phyloP scores from a whole-genome alignment of 2,329 filamentous ascomycete species.

The Periglandula ipomoeae region DNA sequence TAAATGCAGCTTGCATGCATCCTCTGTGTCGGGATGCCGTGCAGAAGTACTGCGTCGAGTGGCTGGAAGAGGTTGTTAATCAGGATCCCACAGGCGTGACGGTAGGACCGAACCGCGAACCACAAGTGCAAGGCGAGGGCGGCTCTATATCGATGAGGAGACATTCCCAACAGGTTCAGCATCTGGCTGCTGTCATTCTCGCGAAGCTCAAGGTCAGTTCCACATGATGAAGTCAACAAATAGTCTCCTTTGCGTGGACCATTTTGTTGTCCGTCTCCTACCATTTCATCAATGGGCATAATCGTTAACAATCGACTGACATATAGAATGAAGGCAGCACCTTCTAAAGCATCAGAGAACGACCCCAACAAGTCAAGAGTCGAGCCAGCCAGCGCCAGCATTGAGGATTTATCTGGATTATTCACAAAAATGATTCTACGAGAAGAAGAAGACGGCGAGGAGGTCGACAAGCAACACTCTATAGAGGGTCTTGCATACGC shows the following conservation, averaged over 20 bases:
- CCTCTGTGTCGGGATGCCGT: slow-evolving; percentile 73
- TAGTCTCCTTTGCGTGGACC: neutral
- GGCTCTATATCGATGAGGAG: slow-evolving; percentile 51
- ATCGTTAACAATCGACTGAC: slow-evolving; percentile 38
- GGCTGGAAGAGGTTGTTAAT: slow-evolving; percentile 77
- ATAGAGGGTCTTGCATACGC: slow-evolving; percentile 90
- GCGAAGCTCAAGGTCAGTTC: slow-evolving; percentile 54
- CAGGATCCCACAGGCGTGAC: slow-evolving; percentile 53
- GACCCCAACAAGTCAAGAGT: slow-evolving; percentile 35
- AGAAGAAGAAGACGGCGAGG: slow-evolving; percentile 42
- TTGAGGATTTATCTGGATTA: slow-evolving; percentile 55
- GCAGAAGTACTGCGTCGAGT: slow-evolving; percentile 73
- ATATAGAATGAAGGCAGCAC: slow-evolving; percentile 43
- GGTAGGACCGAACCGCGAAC: slow-evolving; percentile 40
- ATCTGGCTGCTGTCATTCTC: slow-evolving; percentile 64
- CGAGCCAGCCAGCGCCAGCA: slow-evolving; percentile 46
- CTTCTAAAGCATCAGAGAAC: slow-evolving; percentile 30
- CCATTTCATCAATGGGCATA: neutral
- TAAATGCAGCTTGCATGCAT: slow-evolving; percentile 88
- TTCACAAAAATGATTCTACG: slow-evolving; percentile 59
- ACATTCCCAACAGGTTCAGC: slow-evolving; percentile 53
- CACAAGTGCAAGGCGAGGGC: slow-evolving; percentile 47
- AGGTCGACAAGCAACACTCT: slow-evolving; percentile 53
- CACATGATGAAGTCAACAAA: neutral
- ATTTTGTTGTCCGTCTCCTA: neutral